phyloP scores from a whole-genome alignment of 371 early-diverging fungal genomes.

The Rhizomucor pusillus region DNA sequence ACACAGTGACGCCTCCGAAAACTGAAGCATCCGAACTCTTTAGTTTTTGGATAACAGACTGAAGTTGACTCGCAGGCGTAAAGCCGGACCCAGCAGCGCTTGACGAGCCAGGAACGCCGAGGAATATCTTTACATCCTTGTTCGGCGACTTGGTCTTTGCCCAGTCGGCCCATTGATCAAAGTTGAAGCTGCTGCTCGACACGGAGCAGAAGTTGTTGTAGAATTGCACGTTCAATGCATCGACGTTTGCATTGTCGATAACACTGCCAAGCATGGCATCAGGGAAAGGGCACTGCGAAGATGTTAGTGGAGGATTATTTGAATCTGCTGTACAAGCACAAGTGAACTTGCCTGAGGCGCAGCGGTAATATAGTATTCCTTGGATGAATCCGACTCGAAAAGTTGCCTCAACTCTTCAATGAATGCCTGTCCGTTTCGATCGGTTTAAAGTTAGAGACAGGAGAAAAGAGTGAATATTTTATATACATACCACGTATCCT shows the following conservation, averaged over 20 bases:
- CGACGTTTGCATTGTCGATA: slow-evolving; percentile 42
- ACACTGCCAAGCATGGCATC: slow-evolving; percentile 50
- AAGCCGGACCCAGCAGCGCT: slow-evolving; percentile 67
- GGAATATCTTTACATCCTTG: slow-evolving; percentile 55
- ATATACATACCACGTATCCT: slow-evolving; percentile 46
- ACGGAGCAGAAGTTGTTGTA: slow-evolving; percentile 74
- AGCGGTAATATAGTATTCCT: slow-evolving; percentile 56
- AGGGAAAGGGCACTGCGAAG: slow-evolving; percentile 59
- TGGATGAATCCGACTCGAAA: slow-evolving; percentile 32
- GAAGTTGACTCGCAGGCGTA: slow-evolving; percentile 31
- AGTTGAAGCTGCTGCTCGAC: slow-evolving; percentile 59
- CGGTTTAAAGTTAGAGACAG: neutral
- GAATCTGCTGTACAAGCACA: neutral
- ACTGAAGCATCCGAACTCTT: slow-evolving; percentile 31
- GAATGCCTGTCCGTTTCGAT: slow-evolving; percentile 24
- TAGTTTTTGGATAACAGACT: slow-evolving; percentile 31
- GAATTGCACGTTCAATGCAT: slow-evolving; percentile 51
- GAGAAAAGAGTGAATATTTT: neutral
- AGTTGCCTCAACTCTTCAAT: slow-evolving; percentile 48
- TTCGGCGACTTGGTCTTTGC: slow-evolving; percentile 51
- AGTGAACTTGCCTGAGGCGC: slow-evolving; percentile 54
- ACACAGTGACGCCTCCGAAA: slow-evolving; percentile 69
- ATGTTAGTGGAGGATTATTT: neutral
- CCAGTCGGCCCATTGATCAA: slow-evolving; percentile 62
- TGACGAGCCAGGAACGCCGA: slow-evolving; percentile 62